Evolutionary conservation across 768 basidiomycete genomes (phyloP), one percentile per base, ranked within the genome.

Genomic region (Amanita brunnescens): DNA sequence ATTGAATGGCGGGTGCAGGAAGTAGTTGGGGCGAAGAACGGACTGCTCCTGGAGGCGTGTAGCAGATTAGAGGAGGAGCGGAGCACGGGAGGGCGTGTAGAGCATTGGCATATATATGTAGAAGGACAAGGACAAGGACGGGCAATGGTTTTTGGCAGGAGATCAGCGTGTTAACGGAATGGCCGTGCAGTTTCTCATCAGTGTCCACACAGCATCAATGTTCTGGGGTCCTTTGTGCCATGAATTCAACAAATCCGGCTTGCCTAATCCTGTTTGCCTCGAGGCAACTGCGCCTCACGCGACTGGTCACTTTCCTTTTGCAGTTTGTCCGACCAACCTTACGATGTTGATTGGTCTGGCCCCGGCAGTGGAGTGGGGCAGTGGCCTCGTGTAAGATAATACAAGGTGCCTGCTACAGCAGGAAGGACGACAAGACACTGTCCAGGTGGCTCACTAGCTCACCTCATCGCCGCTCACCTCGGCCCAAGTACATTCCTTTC

Each of bases 71-170:
- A 30, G 54, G 49, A 52, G 35, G 54, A 52, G 52, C 58, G 55
- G 50, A 49, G 38, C 53, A 55, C 44, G 52, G 57, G 54, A 57
- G 44, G 54, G 42, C 33, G 13, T 35, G 33, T 30, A n/a, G 34
- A 46, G 64, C 63, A 68, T 29, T 66, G 57, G 56, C 56, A 58
- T 61, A 59, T 62, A 63, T 69, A 68, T 67, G 64, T 67, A 68
- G 47, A 55, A 49, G 20, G 60, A 54, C 53, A 51, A 57, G 58
- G 57, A 68, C 49, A 55, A 49, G 20, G 60, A 54, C 53, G 51
- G 58, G 58, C 58, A 54, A 55, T 55, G 46, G 56, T 55, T 35
- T 58, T 38, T 51, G 51, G 56, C 47, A 55, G 48, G 55, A 49
- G 47, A 54, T 54, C 29, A 53, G 41, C 45, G 26, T 44, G 39